Evolutionary conservation across 2,329 filamentous ascomycete species (phyloP).

Genomic region (Hypoxylon sp.): DNA sequence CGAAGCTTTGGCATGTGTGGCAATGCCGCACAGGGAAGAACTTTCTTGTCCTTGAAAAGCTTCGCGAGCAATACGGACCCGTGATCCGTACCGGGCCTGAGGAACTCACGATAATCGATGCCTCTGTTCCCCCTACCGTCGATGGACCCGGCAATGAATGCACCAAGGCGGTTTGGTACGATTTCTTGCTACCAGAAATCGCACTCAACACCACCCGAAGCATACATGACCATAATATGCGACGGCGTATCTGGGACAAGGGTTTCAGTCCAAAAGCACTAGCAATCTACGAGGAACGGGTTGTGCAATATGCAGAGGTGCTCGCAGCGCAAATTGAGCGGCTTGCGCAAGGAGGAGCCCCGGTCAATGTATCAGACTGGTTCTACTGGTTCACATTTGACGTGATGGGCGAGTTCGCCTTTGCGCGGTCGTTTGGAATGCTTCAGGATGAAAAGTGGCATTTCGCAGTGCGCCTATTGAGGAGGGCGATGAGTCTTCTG

Average conservation of each 20-base stretch:
- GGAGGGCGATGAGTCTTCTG: conserved; percentile 18
- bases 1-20: conserved; percentile 37
- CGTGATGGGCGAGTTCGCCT: conserved; percentile 40
- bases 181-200: conserved; percentile 35
- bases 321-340: conserved; percentile 23
- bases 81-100: conserved; percentile 39
- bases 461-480: conserved; percentile 14
- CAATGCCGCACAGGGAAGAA: conserved; percentile 26
- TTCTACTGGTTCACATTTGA: conserved; percentile 37
- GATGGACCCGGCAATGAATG: conserved; percentile 29
- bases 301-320: conserved; percentile 28
- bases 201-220: conserved; percentile 29
- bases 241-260: conserved; percentile 33
- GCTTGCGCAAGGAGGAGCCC: conserved; percentile 8
- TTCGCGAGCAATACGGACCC: conserved; percentile 31
- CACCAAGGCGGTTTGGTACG: conserved; percentile 38
- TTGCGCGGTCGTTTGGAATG: conserved; percentile 37
- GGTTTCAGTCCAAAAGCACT: conserved; percentile 26
- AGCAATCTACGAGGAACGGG: conserved; percentile 22
- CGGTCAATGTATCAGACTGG: conserved; percentile 34
- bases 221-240: conserved; percentile 22
- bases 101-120: conserved; percentile 37
- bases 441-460: conserved; percentile 31
- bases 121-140: conserved; percentile 16
- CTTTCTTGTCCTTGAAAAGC: conserved; percentile 33